A percentile compares a stretch with the other conserved stretches of the same genome.
These are phyloP conservation scores for Ophiostoma quercus DNA, from an alignment of 2,329 filamentous ascomycete genomes.

Conservation along the genomic window DNA sequence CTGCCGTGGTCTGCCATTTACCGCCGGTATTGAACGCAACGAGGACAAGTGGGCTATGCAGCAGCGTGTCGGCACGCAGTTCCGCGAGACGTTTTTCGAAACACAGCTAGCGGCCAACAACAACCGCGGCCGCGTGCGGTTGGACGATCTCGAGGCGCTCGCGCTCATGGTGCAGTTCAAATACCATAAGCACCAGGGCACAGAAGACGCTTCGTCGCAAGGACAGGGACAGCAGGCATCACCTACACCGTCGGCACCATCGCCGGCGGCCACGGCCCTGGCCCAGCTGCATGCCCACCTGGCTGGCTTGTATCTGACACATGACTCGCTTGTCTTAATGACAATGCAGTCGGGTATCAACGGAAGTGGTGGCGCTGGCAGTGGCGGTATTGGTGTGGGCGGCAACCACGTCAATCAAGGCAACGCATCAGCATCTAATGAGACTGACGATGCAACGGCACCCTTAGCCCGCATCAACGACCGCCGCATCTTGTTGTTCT, in stretches of 20 bases:
- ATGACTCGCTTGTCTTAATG: slow-evolving; percentile 31
- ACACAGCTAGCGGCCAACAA: slow-evolving; percentile 20
- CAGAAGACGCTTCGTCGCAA: not conserved
- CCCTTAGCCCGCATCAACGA: slow-evolving; percentile 21
- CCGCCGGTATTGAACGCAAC: not conserved
- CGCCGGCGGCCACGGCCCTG: not conserved
- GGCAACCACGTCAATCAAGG: not conserved
- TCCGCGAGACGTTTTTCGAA: slow-evolving; percentile 28
- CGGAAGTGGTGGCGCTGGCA: not conserved
- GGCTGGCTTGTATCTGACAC: slow-evolving; percentile 28
- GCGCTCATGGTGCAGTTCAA: slow-evolving; percentile 28
- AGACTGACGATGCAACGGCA: slow-evolving; percentile 8
- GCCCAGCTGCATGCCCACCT: slow-evolving; percentile 23
- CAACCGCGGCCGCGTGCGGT: slow-evolving; percentile 15
- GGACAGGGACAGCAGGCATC: not conserved
- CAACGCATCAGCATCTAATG: not conserved
- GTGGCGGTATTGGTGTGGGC: not conserved
- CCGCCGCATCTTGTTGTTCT: slow-evolving; percentile 27
- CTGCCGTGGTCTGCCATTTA: slow-evolving; percentile 30
- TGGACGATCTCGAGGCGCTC: slow-evolving; percentile 28
- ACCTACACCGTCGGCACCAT: not conserved
- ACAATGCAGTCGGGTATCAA: slow-evolving; percentile 25
- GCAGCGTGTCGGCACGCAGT: slow-evolving; percentile 28
- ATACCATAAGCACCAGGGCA: slow-evolving; percentile 12
- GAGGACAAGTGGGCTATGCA: slow-evolving; percentile 28